Percentiles rank a stretch among this genome's conserved stretches.
These are phyloP conservation scores for Colletotrichum gigasporum DNA, from an alignment of 2,329 filamentous ascomycete species.

Conservation along the genomic window DNA sequence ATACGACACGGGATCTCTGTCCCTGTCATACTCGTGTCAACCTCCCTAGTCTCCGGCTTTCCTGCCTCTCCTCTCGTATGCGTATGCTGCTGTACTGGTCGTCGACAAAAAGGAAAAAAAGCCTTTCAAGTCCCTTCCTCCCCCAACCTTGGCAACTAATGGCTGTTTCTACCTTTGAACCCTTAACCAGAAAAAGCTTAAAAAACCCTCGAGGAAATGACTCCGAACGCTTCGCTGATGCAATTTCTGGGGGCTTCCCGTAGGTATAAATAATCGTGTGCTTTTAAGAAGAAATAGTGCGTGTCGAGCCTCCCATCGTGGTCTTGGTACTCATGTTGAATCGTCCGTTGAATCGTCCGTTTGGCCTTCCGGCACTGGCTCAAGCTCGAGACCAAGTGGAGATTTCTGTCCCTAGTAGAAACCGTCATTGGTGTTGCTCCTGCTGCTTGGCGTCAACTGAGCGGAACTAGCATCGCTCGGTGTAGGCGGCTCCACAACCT, in stretches of 20 bases:
- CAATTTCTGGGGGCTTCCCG: slow-evolving; percentile 32
- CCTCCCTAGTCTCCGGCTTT: background rate
- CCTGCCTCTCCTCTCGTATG: slow-evolving; percentile 4
- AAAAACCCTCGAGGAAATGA: slow-evolving; percentile 23
- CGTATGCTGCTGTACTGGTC: slow-evolving; percentile 11
- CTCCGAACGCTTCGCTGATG: slow-evolving; percentile 35
- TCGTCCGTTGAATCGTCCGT: background rate
- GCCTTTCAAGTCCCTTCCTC: background rate
- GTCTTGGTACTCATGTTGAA: background rate
- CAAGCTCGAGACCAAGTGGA: background rate
- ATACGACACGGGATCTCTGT: background rate
- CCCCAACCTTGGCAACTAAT: background rate
- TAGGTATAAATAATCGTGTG: slow-evolving; percentile 4
- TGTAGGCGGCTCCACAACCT: slow-evolving; percentile 71
- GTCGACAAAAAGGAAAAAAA: background rate
- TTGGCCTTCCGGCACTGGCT: background rate
- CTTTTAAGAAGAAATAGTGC: background rate
- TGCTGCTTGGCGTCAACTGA: slow-evolving; percentile 38
- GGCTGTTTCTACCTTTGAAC: slow-evolving; percentile 3
- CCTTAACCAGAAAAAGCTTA: slow-evolving; percentile 20
- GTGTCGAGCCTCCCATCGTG: background rate
- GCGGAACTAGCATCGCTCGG: slow-evolving; percentile 65
- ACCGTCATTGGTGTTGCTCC: slow-evolving; percentile 32
- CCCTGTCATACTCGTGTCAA: background rate
- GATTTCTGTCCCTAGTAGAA: slow-evolving; percentile 31